Base-by-base conservation (phyloP, 2,329 filamentous ascomycete genomes). In the Amauroascus verrucosus region DNA sequence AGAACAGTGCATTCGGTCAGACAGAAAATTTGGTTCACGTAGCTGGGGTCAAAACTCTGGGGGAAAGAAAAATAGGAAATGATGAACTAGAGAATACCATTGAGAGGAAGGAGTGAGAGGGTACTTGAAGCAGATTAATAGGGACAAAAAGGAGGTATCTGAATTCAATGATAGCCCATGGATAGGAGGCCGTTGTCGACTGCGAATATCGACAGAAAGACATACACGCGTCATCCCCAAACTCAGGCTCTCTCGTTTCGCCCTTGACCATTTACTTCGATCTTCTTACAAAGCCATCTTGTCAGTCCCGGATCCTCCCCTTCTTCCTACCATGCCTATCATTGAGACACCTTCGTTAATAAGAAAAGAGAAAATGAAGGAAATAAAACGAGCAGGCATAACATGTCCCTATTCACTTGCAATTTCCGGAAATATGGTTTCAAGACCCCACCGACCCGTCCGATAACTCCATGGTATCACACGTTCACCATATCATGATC, bases 401-500 rank as follows among this genome's bases (percentile, higher is more conserved):
- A 52, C 13, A 46, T 35, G 50, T 52, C 50, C 49, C 41, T 46
- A 46, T 52, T 46, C 50, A 52, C 38, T 52, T 46, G 50, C 50
- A 48, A 53, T 48, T 48, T 53, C 51, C 51, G 51, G 51, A 53
- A 53, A 53, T 53, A 20, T 48, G 51, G 33, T 48, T 48, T 53
- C 44, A 53, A 41, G 51, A 48, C 45, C 51, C 51, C 51, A 48
- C 51, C 51, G 26, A 53, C 43, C 51, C 22, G 45, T 41, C 45
- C 51, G 33, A 38, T 53, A 53, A 53, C 51, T 48, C 51, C 51
- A 53, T 53, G 51, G 51, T 53, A 53, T 53, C 45, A 53, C 41
- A 41, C 51, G 43, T 53, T 53, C 51, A 48, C 51, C 51, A 53
- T 48, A 24, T 48, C 51, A 48, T 53, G 51, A 48, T 53, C 38